phyloP scores from a whole-genome alignment of 1,139 yeast species.

The Yamadazyma aaseri region DNA sequence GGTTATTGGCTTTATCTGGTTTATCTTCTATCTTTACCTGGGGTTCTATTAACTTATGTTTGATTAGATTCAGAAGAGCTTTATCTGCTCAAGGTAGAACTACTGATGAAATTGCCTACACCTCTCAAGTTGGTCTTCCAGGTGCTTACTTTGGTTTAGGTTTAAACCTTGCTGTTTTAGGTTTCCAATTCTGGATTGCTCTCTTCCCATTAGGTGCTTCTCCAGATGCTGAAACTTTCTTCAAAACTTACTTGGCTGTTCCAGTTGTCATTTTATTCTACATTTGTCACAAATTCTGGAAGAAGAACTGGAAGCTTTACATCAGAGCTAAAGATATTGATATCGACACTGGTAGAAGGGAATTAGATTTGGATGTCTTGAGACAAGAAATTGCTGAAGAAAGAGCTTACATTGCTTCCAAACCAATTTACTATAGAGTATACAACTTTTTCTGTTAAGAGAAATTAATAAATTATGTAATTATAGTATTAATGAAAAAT shows the following conservation, averaged over 20 bases:
- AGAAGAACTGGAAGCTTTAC: slow-evolving; percentile 49
- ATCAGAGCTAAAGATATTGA: slow-evolving; percentile 56
- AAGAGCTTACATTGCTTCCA: slow-evolving; percentile 48
- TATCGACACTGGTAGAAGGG: slow-evolving; percentile 69
- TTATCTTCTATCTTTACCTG: slow-evolving; percentile 83
- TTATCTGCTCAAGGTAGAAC: slow-evolving; percentile 63
- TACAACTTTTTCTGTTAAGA: slow-evolving; percentile 56
- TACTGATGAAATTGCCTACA: slow-evolving; percentile 65
- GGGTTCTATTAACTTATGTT: slow-evolving; percentile 76
- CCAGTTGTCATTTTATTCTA: slow-evolving; percentile 61
- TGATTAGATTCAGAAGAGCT: slow-evolving; percentile 77
- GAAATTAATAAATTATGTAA: slow-evolving; percentile 7
- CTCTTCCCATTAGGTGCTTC: slow-evolving; percentile 60
- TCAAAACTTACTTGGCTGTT: slow-evolving; percentile 59
- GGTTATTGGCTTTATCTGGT: slow-evolving; percentile 84
- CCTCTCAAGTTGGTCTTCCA: slow-evolving; percentile 62
- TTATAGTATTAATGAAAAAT: slow-evolving; percentile 2
- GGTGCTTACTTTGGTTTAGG: slow-evolving; percentile 70
- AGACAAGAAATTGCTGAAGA: slow-evolving; percentile 68
- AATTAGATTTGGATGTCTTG: slow-evolving; percentile 60
- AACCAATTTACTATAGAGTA: slow-evolving; percentile 52
- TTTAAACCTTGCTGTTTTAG: slow-evolving; percentile 61
- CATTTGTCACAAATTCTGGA: slow-evolving; percentile 56
- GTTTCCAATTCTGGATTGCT: slow-evolving; percentile 82
- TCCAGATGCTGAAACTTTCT: slow-evolving; percentile 60